These are phyloP conservation scores for Phytophthora agathidicida DNA, from an alignment of 352 stramenopile species.

Conservation along the genomic window DNA sequence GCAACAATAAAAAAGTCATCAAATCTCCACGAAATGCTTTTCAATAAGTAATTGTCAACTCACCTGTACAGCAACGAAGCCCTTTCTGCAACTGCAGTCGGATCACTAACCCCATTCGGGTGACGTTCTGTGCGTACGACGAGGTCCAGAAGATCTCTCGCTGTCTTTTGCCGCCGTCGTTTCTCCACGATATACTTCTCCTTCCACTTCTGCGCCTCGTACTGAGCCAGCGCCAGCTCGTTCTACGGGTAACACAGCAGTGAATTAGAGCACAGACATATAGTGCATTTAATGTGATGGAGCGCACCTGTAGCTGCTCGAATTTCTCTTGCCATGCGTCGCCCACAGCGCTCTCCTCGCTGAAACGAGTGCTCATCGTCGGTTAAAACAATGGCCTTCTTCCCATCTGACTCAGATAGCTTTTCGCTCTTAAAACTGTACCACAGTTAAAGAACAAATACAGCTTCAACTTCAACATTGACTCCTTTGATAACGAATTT, in stretches of 20 bases:
- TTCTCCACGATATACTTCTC: slow-evolving; percentile 83
- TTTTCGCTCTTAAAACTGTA: not conserved
- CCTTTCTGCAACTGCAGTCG: slow-evolving; percentile 14
- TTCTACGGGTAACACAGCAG: slow-evolving; percentile 38
- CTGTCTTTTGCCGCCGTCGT: slow-evolving; percentile 64
- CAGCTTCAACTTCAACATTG: slow-evolving; percentile 18
- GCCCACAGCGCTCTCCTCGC: slow-evolving; percentile 25
- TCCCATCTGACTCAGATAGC: slow-evolving; percentile 9
- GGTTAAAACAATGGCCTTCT: no score
- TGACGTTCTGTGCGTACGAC: slow-evolving; percentile 48
- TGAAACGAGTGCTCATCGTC: slow-evolving; percentile 33
- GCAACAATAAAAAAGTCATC: not conserved
- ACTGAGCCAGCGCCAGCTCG: slow-evolving; percentile 63
- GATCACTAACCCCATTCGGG: slow-evolving; percentile 19
- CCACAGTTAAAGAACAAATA: no score
- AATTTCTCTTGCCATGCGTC: slow-evolving; percentile 46
- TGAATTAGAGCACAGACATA: slow-evolving; percentile 9
- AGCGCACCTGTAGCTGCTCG: slow-evolving; percentile 52
- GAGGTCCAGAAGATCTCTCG: slow-evolving; percentile 70
- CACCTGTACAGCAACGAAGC: slow-evolving; percentile 59
- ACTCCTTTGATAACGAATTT: no score
- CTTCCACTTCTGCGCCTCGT: slow-evolving; percentile 80
- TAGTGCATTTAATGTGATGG: not conserved
- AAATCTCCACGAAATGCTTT: not conserved
- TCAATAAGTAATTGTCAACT: not conserved